Evolutionary conservation across 2,329 filamentous ascomycete genomes (phyloP).

Genomic region (Exophiala sideris): DNA sequence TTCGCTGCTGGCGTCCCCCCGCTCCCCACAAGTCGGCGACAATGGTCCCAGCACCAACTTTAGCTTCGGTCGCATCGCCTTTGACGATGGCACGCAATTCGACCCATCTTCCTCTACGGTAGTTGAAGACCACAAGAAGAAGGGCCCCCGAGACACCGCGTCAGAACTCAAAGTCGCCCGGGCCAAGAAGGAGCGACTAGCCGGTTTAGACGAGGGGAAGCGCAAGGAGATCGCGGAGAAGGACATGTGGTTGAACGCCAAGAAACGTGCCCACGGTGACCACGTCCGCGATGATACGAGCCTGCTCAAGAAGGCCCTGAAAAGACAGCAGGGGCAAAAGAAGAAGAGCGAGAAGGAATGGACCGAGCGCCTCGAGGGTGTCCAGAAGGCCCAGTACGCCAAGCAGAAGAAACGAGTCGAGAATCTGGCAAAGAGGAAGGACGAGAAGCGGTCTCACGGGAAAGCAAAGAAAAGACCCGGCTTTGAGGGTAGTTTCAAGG

Average conservation of each 20-base stretch:
- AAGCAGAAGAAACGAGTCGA: conserved; percentile 80
- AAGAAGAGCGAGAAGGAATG: conserved; percentile 90
- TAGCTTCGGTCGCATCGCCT: conserved; percentile 86
- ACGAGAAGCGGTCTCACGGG: conserved; percentile 65
- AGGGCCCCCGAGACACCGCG: conserved; percentile 79
- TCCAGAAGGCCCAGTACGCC: conserved; percentile 72
- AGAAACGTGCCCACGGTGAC: conserved; percentile 84
- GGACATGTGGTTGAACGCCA: conserved; percentile 87
- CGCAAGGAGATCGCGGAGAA: conserved; percentile 86
- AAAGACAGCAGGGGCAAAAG: conserved; percentile 86
- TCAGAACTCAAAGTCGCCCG: conserved; percentile 82
- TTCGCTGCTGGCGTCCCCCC: conserved; percentile 54
- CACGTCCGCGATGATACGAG: conserved; percentile 82
- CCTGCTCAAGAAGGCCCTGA: conserved; percentile 88
- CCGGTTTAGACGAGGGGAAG: conserved; percentile 72
- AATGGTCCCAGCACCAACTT: conserved; percentile 60
- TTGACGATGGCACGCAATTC: conserved; percentile 77
- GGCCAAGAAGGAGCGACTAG: conserved; percentile 78
- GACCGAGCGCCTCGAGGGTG: conserved; percentile 67
- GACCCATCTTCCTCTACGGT: conserved; percentile 64
- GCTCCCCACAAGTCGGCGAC: conserved; percentile 43
- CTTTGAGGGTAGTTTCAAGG: conserved; percentile 70
- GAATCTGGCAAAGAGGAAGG: conserved; percentile 69
- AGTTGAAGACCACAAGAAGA: conserved; percentile 62
- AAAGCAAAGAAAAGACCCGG: conserved; percentile 57